A percentile compares a stretch with the other conserved stretches of the same genome.
phyloP scores from a whole-genome alignment of 208 protist genomes.

The Crithidia brevicula region DNA sequence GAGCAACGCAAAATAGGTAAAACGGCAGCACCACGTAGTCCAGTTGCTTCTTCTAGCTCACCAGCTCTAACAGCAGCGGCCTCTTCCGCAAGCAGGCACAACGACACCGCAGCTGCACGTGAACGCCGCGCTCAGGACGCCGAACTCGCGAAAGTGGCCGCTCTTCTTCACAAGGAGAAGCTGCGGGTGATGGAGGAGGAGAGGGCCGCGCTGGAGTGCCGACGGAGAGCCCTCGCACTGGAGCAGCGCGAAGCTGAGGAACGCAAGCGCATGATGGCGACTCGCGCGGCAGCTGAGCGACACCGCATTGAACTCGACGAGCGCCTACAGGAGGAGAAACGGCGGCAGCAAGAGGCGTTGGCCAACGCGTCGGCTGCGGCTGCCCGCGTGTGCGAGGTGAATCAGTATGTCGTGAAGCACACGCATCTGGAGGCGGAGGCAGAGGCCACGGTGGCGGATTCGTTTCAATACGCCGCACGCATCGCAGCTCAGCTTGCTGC shows the following conservation, averaged over 20 bases:
- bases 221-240: slow-evolving; percentile 27
- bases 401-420: slow-evolving; percentile 31
- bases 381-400: slow-evolving; percentile 27
- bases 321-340: slow-evolving; percentile 6
- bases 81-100: too few species aligned
- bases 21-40: too few species aligned
- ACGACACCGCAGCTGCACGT: too few species aligned
- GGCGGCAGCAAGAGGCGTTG: background rate
- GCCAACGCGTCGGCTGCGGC: slow-evolving; percentile 18
- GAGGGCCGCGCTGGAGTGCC: slow-evolving; percentile 32
- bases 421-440: slow-evolving; percentile 16
- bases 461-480: slow-evolving; percentile 26
- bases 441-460: slow-evolving; percentile 23
- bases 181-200: slow-evolving; percentile 37
- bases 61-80: background rate
- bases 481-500: slow-evolving; percentile 28
- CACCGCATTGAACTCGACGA: slow-evolving; percentile 31
- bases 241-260: slow-evolving; percentile 49
- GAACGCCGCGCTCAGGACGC: background rate
- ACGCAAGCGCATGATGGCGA: slow-evolving; percentile 31
- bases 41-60: too few species aligned
- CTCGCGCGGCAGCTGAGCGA: slow-evolving; percentile 33
- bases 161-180: slow-evolving; percentile 47
- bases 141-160: slow-evolving; percentile 14
- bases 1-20: too few species aligned